These are phyloP conservation scores for Puccinia coronata DNA, from an alignment of 1,284 basidiomycete genomes.

Conservation along the genomic window DNA sequence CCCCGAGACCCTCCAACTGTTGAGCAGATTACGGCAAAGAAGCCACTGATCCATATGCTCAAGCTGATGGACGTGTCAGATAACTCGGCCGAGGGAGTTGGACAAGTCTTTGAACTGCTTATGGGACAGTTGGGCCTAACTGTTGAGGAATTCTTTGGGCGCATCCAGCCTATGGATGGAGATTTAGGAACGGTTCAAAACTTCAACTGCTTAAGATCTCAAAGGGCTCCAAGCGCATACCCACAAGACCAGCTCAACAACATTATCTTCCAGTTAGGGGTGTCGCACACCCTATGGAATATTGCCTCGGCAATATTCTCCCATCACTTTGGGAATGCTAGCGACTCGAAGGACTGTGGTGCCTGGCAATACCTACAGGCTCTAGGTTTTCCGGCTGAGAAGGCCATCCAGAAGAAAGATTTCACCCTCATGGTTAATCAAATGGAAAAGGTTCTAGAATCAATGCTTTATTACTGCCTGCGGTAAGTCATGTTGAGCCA, in stretches of 20 bases:
- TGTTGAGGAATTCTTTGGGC: constrained; percentile 4
- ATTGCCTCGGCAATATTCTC: not conserved
- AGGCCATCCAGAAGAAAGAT: constrained; percentile 19
- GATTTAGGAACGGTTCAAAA: not conserved
- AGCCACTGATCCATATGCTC: constrained; percentile 23
- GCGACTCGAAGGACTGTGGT: not conserved
- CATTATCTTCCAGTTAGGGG: not conserved
- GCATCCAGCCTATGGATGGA: constrained; percentile 19
- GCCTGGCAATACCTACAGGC: constrained; percentile 11
- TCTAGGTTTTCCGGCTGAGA: not conserved
- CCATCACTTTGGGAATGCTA: not conserved
- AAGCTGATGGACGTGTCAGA: constrained; percentile 24
- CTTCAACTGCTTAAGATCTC: not conserved
- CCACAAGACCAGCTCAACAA: not conserved
- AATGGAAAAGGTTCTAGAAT: not conserved
- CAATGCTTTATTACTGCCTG: constrained; percentile 23
- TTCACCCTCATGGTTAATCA: constrained; percentile 3
- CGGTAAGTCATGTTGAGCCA: not conserved
- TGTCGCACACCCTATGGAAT: constrained; percentile 14
- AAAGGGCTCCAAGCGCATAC: not conserved
- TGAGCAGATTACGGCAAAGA: not conserved
- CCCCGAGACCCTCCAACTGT: not conserved
- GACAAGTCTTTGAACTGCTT: constrained; percentile 16
- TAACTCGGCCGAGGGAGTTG: constrained; percentile 17
- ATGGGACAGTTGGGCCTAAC: not conserved